phyloP scores from a whole-genome alignment of 495 filamentous ascomycete genomes.

The Xylaria cubensis region DNA sequence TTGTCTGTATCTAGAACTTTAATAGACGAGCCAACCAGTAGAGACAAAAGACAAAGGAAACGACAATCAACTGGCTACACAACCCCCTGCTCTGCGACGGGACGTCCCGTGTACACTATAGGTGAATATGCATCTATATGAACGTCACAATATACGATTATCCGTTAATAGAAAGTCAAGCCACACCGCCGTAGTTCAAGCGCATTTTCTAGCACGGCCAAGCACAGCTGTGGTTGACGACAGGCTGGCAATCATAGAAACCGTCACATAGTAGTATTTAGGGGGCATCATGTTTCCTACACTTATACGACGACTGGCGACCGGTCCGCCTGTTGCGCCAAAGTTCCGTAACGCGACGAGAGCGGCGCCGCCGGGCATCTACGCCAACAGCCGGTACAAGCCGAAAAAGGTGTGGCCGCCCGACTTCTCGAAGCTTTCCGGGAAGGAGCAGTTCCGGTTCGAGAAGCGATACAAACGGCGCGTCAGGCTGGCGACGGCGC shows the following conservation, averaged over 20 bases:
- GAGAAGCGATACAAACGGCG: conserved; percentile 77
- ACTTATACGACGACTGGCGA: conserved; percentile 45
- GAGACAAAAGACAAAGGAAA: neutral
- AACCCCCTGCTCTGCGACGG: neutral
- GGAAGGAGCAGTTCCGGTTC: conserved; percentile 84
- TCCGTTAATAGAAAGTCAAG: neutral
- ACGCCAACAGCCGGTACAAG: conserved; percentile 63
- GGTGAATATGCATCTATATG: conserved; percentile 4
- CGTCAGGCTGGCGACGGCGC: conserved; percentile 71
- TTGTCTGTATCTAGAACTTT: neutral
- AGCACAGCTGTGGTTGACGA: neutral
- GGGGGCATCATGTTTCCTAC: conserved; percentile 52
- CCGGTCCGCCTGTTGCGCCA: conserved; percentile 30
- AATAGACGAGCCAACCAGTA: neutral
- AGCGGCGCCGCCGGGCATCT: conserved; percentile 28
- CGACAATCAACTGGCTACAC: too few species aligned
- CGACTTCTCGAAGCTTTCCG: conserved; percentile 79
- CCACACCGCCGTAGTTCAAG: neutral
- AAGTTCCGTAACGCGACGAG: conserved; percentile 25
- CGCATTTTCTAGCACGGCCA: neutral
- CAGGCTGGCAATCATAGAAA: neutral
- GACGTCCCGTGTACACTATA: neutral
- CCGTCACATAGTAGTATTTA: neutral
- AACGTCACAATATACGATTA: neutral
- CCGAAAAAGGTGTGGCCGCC: conserved; percentile 93